These are phyloP conservation scores for Penicillium hesseltinei DNA, from an alignment of 2,329 filamentous ascomycete species.

Conservation along the genomic window DNA sequence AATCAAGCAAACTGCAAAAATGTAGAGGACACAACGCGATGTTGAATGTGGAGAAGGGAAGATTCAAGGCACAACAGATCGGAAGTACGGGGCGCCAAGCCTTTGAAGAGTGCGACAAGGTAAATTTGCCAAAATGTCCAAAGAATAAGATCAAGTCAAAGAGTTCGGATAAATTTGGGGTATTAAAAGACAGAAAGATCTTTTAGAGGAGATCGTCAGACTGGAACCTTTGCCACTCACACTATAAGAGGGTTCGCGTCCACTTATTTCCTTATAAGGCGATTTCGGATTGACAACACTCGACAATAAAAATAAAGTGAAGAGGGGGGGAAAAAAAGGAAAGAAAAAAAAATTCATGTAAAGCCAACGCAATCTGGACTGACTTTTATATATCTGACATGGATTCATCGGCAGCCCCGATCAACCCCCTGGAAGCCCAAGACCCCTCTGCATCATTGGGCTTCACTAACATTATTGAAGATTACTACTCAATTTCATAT, in stretches of 20 bases:
- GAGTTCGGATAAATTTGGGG: not conserved
- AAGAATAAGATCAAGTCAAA: not conserved
- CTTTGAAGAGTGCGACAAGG: slow-evolving; percentile 1
- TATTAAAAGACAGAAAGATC: not conserved
- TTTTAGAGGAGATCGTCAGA: not conserved
- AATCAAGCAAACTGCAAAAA: slow-evolving; percentile 10
- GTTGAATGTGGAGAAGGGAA: slow-evolving; percentile 23
- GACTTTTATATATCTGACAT: slow-evolving; percentile 16
- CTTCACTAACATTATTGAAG: not conserved
- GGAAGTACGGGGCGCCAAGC: slow-evolving; percentile 22
- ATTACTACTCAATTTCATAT: not conserved
- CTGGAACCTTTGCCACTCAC: slow-evolving; percentile 12
- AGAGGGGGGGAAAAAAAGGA: not conserved
- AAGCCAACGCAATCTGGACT: not conserved
- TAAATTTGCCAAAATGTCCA: not conserved
- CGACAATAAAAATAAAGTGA: not conserved
- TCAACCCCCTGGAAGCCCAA: slow-evolving; percentile 4
- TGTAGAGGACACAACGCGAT: slow-evolving; percentile 7
- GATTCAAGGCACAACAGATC: slow-evolving; percentile 21
- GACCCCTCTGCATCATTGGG: not conserved
- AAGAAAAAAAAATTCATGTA: not conserved
- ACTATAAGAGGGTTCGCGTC: not conserved
- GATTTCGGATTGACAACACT: not conserved
- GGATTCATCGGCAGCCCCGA: slow-evolving; percentile 12
- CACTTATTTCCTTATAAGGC: slow-evolving; percentile 12